phyloP scores from a whole-genome alignment of 148 eudicot species.

The Silene latifolia region DNA sequence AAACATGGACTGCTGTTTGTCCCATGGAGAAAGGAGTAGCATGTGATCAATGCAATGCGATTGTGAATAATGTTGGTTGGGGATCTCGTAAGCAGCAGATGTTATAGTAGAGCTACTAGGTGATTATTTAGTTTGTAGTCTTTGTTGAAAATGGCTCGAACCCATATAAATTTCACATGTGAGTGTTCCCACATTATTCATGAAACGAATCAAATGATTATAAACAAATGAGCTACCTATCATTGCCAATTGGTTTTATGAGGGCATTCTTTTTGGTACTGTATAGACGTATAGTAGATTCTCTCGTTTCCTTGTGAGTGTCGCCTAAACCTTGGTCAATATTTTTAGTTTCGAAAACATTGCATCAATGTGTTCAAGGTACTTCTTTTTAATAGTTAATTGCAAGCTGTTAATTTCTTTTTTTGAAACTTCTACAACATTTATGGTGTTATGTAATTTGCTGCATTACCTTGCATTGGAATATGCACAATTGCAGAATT shows the following conservation, averaged over 20 bases:
- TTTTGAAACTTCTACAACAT: background rate
- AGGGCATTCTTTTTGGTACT: too few species aligned
- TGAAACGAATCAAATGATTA: background rate
- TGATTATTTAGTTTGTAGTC: background rate
- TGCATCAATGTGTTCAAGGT: background rate
- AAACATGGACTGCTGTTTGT: background rate
- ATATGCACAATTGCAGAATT: background rate
- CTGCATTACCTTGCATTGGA: background rate
- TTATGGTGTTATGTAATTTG: background rate
- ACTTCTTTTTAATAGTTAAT: background rate
- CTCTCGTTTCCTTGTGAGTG: too few species aligned
- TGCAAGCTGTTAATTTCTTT: background rate
- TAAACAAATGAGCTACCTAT: background rate
- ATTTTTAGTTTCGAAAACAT: background rate
- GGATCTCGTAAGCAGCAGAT: background rate
- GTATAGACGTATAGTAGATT: too few species aligned
- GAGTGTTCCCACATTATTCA: background rate
- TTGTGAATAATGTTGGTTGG: background rate
- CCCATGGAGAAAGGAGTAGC: background rate
- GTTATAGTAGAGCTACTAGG: background rate
- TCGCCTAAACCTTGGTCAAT: too few species aligned
- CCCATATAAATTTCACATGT: background rate
- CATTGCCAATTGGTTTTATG: background rate
- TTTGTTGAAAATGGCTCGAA: background rate
- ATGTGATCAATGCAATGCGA: background rate